Evolutionary conservation across 179 eudicot species (phyloP).

Genomic region (Beta lomatogona): DNA sequence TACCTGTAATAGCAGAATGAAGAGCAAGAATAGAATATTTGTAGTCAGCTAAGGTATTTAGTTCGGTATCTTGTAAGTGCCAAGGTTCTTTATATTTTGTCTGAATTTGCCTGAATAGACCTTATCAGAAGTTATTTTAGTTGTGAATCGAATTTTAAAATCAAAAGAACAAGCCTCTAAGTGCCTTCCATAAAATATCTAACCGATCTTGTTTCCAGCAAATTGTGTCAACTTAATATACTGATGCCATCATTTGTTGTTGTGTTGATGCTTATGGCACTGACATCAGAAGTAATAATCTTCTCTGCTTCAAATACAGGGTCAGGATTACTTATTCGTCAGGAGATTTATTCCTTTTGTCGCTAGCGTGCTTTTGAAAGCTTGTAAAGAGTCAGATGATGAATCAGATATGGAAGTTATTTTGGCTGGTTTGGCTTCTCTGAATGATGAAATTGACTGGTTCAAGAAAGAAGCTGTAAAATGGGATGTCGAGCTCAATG

Average conservation of each 20-base stretch:
- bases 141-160: neutral
- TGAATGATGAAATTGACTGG: conserved; percentile 83
- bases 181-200: neutral
- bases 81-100: neutral
- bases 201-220: neutral
- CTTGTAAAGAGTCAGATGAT: conserved; percentile 68
- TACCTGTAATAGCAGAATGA: neutral
- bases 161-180: neutral
- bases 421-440: conserved; percentile 81
- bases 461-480: conserved; percentile 83
- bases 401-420: conserved; percentile 63
- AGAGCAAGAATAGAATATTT: too few relatives aligned
- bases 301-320: conserved; percentile 42
- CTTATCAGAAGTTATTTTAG: neutral
- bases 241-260: neutral
- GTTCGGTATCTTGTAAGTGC: neutral
- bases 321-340: conserved; percentile 85
- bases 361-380: conserved; percentile 70
- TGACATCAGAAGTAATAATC: neutral
- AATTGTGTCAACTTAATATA: neutral
- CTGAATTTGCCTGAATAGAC: neutral
- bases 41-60: too few relatives aligned
- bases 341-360: conserved; percentile 72
- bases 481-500: conserved; percentile 56
- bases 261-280: neutral